Evolutionary conservation across 805 yeast genomes (phyloP), one percentile per base, ranked within the genome.

Genomic region (Metschnikowia chrysomelidarum): DNA sequence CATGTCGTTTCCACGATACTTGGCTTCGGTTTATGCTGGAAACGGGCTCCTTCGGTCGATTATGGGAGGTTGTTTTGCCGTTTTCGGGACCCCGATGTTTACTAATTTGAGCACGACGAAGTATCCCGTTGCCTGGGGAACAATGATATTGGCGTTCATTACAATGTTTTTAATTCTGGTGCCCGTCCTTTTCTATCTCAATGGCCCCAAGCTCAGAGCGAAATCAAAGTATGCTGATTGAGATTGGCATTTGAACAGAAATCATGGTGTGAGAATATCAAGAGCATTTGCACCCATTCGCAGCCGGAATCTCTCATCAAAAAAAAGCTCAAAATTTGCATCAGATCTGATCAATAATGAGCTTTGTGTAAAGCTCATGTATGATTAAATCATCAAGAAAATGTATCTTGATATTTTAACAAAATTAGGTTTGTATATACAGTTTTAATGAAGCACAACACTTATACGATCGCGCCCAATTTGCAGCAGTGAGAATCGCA

Each of bases 181-280:
- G 32, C 81, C 81, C 7, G 62, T 74, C 18, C 45, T 66, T 4
- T 57, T 76, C 32, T 65, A 64, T 46, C 47, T 58, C 37, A 63
- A 63, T 36, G 75, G 76, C 13, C 72, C 75, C 2, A 55, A 57
- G 33, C 57, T 70, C 47, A 58, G 75, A 38, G 68, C 71, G 7
- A 64, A 63, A 43, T 69, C 75, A 4, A 60, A 54, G 41, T 70
- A 63, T 37, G 59, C 72, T 31, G 32, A 37, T 19, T 32, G 20
- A 24, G 32, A 15, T 22, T 10, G 20, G 17, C 26, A 7, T 14
- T 22, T 2, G 13, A n/a, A n/a, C n/a, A n/a, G n/a, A n/a, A n/a
- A n/a, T n/a, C n/a, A n/a, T n/a, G n/a, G n/a, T n/a, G n/a, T n/a
- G n/a, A n/a, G n/a, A n/a, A n/a, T n/a, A n/a, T n/a, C n/a, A n/a